phyloP scores from a whole-genome alignment of 352 stramenopile species.

The Phytophthora cactorum region DNA sequence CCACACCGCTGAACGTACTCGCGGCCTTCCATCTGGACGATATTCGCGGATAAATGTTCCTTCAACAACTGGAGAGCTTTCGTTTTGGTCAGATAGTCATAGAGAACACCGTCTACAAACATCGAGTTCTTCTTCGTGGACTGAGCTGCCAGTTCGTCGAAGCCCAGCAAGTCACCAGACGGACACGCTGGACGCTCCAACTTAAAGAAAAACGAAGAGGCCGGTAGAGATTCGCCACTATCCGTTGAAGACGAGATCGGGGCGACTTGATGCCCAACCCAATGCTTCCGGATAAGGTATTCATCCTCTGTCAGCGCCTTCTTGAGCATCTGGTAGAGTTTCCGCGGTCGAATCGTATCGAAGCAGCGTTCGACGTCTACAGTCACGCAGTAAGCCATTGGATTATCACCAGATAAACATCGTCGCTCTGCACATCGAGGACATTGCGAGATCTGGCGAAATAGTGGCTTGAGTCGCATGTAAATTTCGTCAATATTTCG shows the following conservation, averaged over 20 bases:
- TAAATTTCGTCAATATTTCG: conserved; percentile 77
- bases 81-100: conserved; percentile 67
- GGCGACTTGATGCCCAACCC: conserved; percentile 60
- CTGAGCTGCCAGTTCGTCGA: conserved; percentile 54
- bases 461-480: conserved; percentile 52
- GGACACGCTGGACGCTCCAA: conserved; percentile 60
- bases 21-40: conserved; percentile 56
- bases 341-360: conserved; percentile 74
- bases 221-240: conserved; percentile 3
- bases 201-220: conserved; percentile 57
- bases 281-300: conserved; percentile 80
- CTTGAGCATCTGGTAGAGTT: conserved; percentile 72
- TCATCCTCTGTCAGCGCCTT: conserved; percentile 69
- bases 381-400: conserved; percentile 60
- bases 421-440: conserved; percentile 33
- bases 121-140: conserved; percentile 54
- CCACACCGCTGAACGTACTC: conserved; percentile 66
- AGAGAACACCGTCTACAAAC: conserved; percentile 79
- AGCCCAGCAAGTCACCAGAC: conserved; percentile 58
- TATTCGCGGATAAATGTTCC: conserved; percentile 68
- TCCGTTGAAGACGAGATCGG: conserved; percentile 18
- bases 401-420: conserved; percentile 1
- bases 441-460: conserved; percentile 43
- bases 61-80: conserved; percentile 62
- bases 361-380: conserved; percentile 87